Conservation (phyloP, 208 protist genomes). For the Trypanosoma conorhini region DNA sequence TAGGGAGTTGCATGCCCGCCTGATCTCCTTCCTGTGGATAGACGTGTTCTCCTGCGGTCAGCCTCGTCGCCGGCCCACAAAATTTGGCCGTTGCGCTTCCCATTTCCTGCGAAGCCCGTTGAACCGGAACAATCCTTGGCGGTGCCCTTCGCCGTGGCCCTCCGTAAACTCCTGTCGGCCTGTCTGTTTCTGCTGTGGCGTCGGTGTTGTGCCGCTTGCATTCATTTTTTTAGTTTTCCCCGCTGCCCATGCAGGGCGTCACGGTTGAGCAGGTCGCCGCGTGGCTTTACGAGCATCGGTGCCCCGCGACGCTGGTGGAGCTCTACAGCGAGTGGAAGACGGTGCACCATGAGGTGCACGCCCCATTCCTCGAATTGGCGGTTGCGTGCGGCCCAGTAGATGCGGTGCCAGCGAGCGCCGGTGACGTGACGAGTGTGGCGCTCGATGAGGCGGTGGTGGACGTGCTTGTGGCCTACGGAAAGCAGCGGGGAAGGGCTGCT, state of each 20-base stretch:
- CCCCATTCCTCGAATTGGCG: constrained; percentile 14
- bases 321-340: constrained; percentile 38
- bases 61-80: neutral
- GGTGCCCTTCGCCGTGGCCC: neutral
- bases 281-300: constrained; percentile 36
- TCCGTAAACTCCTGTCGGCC: neutral
- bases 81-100: neutral
- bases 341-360: constrained; percentile 11
- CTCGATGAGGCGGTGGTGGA: constrained; percentile 21
- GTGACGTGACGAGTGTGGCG: neutral
- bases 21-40: neutral
- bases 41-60: neutral
- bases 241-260: neutral
- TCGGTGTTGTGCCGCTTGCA: neutral
- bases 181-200: neutral
- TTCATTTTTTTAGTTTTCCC: constrained; percentile 2
- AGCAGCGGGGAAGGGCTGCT: constrained; percentile 5
- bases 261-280: constrained; percentile 27
- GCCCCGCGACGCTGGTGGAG: constrained; percentile 34
- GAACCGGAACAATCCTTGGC: neutral
- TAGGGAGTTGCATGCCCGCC: neutral
- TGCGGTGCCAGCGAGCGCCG: neutral
- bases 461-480: constrained; percentile 14
- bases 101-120: neutral
- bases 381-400: neutral